Evolutionary conservation across 441 rosid genomes (phyloP).

Genomic region (Daphne laureola): DNA sequence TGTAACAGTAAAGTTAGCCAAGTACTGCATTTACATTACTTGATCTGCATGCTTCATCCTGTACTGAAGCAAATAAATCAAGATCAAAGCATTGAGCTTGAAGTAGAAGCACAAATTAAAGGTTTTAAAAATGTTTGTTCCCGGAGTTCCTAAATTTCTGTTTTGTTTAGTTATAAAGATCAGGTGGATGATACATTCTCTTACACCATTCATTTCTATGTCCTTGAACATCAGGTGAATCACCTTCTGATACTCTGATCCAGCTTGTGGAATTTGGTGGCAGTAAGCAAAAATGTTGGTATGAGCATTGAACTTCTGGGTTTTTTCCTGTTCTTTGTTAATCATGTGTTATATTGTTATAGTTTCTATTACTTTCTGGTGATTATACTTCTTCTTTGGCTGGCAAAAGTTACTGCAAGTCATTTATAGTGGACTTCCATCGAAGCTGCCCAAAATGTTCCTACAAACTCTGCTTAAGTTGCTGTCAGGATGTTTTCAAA

Average conservation of each 20-base stretch:
- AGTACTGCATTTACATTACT: slow-evolving; percentile 79
- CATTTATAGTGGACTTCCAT: slow-evolving; percentile 50
- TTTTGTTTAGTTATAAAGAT: too few species aligned
- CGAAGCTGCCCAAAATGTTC: slow-evolving; percentile 74
- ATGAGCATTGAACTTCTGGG: slow-evolving; percentile 25
- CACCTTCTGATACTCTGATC: slow-evolving; percentile 41
- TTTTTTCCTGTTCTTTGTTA: slow-evolving; percentile 11
- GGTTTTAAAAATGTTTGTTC: slow-evolving; percentile 31
- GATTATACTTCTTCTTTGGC: slow-evolving; percentile 27
- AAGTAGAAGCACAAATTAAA: slow-evolving; percentile 59
- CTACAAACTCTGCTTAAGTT: slow-evolving; percentile 54
- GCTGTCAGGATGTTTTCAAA: slow-evolving; percentile 44
- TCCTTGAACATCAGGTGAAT: slow-evolving; percentile 33
- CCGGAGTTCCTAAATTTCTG: slow-evolving; percentile 2
- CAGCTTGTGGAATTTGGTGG: slow-evolving; percentile 37
- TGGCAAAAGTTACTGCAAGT: slow-evolving; percentile 52
- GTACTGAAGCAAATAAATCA: slow-evolving; percentile 66
- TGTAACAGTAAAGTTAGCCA: slow-evolving; percentile 54
- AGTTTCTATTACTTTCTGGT: slow-evolving; percentile 26
- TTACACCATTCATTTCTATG: neutral
- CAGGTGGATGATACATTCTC: neutral
- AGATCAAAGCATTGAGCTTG: slow-evolving; percentile 56
- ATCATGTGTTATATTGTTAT: slow-evolving; percentile 16
- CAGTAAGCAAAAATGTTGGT: slow-evolving; percentile 55
- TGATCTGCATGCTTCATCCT: slow-evolving; percentile 95